phyloP scores from a whole-genome alignment of 2,329 filamentous ascomycete genomes.

The Xylariales sp. region DNA sequence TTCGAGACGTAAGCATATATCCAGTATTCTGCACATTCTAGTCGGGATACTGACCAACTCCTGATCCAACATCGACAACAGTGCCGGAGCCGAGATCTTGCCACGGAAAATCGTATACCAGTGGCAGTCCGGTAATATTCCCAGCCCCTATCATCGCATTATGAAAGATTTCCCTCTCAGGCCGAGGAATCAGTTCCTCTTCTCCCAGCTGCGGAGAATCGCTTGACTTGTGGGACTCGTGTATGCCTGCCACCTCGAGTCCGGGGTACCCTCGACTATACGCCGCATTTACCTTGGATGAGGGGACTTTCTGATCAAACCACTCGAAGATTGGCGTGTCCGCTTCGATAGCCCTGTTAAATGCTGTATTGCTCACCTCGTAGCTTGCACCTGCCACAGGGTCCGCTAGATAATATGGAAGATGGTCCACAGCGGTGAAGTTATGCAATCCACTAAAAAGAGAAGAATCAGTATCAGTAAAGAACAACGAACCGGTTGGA shows the following conservation, averaged over 20 bases:
- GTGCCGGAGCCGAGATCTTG: not conserved
- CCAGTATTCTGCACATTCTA: not conserved
- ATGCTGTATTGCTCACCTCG: not conserved
- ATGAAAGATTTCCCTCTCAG: not conserved
- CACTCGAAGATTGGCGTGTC: not conserved
- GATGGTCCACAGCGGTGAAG: conserved; percentile 1
- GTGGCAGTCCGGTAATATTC: not conserved
- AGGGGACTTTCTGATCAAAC: not conserved
- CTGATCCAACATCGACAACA: conserved; percentile 2
- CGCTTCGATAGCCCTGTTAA: not conserved
- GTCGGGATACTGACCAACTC: conserved; percentile 1
- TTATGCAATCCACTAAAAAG: not conserved
- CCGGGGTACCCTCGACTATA: not conserved
- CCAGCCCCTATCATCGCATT: not conserved
- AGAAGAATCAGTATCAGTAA: not conserved
- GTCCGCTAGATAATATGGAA: not conserved
- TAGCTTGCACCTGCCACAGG: not conserved
- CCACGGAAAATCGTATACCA: conserved; percentile 1
- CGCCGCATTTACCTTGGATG: not conserved
- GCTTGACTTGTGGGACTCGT: not conserved
- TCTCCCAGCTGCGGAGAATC: too few species aligned
- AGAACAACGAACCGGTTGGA: too few species aligned
- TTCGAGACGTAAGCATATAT: not conserved
- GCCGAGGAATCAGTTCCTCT: not conserved
- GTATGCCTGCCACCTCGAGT: not conserved